Evolutionary conservation across 495 filamentous ascomycete genomes (phyloP), one percentile per base, ranked within the genome.

Genomic region (Neurospora discreta): DNA sequence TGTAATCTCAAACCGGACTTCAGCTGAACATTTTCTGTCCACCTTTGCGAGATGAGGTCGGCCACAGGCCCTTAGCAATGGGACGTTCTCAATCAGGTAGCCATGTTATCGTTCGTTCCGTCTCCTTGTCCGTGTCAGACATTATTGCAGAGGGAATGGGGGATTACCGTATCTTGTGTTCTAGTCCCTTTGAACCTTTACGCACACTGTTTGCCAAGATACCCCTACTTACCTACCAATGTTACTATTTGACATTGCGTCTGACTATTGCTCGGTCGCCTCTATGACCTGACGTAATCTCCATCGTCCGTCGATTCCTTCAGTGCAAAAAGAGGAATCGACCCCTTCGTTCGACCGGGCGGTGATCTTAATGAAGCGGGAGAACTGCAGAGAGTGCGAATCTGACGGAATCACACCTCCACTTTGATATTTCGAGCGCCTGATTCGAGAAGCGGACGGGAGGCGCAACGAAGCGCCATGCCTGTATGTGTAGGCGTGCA

Each of bases 381-480:
- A 36, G 23, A 26, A 65, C 26, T 65, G 52, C 52, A 33, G 52
- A 65, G 52, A 65, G 26, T 33, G 52, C 33, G 52, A 65, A 65
- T 65, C 52, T 33, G 52, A 65, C 52, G 52, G 52, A 26, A 65
- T 65, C 52, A 65, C 52, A 65, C 52, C 52, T 60, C 26, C 52
- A 65, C 33, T 30, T 65, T 16, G 9, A 36, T 65, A 65, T 18
- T 18, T 68, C 65, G 46, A 65, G 40, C 46, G 46, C 52, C 68
- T 58, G 43, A 70, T 73, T 71, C 43, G 60, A 71, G 71, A 76
- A 73, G 73, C 72, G 72, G 69, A 69, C 73, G 73, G 75, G 72
- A 77, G 75, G 73, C 75, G 75, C 73, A 75, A 71, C 52, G 52
- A 68, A 39, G 71, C 70, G 74, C 73, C 76, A 36, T 36, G 4